Conservation (phyloP, 305 asterid species). For the Petunia hybrid region DNA sequence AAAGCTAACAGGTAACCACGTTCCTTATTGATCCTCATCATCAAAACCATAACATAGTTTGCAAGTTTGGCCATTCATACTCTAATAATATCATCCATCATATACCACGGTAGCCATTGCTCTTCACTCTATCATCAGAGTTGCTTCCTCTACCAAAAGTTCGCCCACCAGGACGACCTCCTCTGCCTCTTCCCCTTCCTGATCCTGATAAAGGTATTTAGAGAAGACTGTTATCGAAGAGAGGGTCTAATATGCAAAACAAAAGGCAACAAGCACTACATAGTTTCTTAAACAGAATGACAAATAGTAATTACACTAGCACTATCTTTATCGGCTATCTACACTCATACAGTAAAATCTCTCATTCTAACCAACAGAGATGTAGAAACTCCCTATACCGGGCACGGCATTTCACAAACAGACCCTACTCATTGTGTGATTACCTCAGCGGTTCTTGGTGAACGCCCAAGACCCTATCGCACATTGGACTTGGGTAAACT, state of each 20-base stretch:
- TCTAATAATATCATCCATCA: slow-evolving; percentile 42
- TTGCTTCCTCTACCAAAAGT: slow-evolving; percentile 50
- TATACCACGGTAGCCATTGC: slow-evolving; percentile 49
- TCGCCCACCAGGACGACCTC: slow-evolving; percentile 64
- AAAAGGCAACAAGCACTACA: slow-evolving; percentile 3
- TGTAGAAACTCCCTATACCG: neutral
- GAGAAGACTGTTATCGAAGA: slow-evolving; percentile 19
- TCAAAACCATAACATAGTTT: slow-evolving; percentile 22
- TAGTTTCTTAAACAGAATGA: neutral
- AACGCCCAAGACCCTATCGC: slow-evolving; percentile 8
- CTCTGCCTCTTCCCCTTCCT: slow-evolving; percentile 67
- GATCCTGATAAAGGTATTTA: slow-evolving; percentile 53
- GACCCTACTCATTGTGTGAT: neutral
- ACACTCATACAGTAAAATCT: neutral
- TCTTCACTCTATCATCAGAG: slow-evolving; percentile 30
- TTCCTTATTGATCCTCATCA: slow-evolving; percentile 8
- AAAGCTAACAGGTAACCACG: slow-evolving; percentile 8
- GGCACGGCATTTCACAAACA: neutral
- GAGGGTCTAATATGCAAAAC: slow-evolving; percentile 7
- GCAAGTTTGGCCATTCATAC: slow-evolving; percentile 7
- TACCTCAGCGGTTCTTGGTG: neutral
- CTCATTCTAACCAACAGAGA: neutral
- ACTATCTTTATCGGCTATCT: neutral
- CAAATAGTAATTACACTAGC: neutral
- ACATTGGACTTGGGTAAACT: neutral